Base-by-base conservation (phyloP, 345 rosid genomes). In the Cardamine resedifolia region DNA sequence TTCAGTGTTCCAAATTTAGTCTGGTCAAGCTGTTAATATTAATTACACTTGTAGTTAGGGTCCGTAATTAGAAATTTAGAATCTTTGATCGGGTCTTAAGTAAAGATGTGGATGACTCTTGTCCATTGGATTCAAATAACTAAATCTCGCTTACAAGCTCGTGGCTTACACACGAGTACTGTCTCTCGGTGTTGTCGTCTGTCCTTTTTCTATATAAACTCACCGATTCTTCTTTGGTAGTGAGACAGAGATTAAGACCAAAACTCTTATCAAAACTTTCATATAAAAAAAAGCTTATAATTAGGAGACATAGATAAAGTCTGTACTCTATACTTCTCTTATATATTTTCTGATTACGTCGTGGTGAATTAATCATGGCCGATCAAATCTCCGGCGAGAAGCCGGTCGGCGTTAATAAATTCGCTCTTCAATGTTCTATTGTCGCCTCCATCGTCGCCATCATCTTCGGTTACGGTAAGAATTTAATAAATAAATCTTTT, bases 401-500 rank as follows among this genome's bases (percentile, higher is more conserved):
- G 64, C 76, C 74, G 18, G 66, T 30, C n/a, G 70, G 71, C 45
- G 53, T 85, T 50, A 93, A 90, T 63, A 82, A 70, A 64, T 93
- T 83, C 66, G 96, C 98, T 34, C 80, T 75, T 70, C 88, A 82
- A 9, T 90, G 97, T 75, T 68, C 87, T 49, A 79, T 93, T 10
- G 93, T 88, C 44, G 97, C 89, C 24, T 90, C 97, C 41, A 75
- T 85, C 76, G 87, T 88, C 45, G 84, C 93, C 77, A 83, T 90
- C 61, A 88, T 93, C 14, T 93, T 93, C 68, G 98, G 98, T 50
- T 93, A 90, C 57, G 98, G 97, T 88, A 69, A 33, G 58, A 66
- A 48, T 53, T 12, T 45, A 3, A 10, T 52, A 39, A 51, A 34
- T 1, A 49, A 27, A 50, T 26, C 21, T 49, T 10, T 19, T 4